A percentile compares a stretch with the other conserved stretches of the same genome.
phyloP scores from a whole-genome alignment of 257 asterid species.

The Jacaranda mimosifolia region DNA sequence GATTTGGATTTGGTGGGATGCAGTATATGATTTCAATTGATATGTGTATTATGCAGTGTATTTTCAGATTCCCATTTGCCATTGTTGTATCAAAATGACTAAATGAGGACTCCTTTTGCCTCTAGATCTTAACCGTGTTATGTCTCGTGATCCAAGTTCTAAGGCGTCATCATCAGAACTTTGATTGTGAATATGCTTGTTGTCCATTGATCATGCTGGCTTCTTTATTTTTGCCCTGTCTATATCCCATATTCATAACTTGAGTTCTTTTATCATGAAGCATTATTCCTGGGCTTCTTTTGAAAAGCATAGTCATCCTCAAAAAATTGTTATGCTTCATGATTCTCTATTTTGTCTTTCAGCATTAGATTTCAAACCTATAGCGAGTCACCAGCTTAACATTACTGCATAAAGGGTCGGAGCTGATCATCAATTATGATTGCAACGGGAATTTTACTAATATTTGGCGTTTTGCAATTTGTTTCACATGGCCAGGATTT shows the following conservation, averaged over 20 bases:
- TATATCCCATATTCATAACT: background rate
- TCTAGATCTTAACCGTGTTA: background rate
- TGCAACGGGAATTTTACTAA: background rate
- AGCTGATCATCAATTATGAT: background rate
- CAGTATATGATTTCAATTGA: background rate
- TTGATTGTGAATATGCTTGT: background rate
- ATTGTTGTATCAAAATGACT: background rate
- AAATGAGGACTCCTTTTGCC: background rate
- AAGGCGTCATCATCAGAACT: background rate
- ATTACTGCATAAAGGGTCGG: too few species aligned
- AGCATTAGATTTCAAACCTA: too few species aligned
- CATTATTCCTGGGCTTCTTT: background rate
- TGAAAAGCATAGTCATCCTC: background rate
- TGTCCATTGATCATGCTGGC: background rate
- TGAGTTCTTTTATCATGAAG: background rate
- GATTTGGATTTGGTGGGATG: slow-evolving; percentile 3
- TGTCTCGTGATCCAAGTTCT: background rate
- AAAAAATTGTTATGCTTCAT: background rate
- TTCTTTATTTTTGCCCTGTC: background rate
- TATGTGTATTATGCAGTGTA: background rate
- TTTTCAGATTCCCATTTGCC: slow-evolving; percentile 18
- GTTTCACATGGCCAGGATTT: slow-evolving; percentile 52
- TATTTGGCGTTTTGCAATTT: background rate
- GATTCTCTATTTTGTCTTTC: too few species aligned
- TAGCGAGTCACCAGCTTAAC: too few species aligned